Evolutionary conservation across 2,329 filamentous ascomycete species (phyloP).

Genomic region (Aspergillus sp.): DNA sequence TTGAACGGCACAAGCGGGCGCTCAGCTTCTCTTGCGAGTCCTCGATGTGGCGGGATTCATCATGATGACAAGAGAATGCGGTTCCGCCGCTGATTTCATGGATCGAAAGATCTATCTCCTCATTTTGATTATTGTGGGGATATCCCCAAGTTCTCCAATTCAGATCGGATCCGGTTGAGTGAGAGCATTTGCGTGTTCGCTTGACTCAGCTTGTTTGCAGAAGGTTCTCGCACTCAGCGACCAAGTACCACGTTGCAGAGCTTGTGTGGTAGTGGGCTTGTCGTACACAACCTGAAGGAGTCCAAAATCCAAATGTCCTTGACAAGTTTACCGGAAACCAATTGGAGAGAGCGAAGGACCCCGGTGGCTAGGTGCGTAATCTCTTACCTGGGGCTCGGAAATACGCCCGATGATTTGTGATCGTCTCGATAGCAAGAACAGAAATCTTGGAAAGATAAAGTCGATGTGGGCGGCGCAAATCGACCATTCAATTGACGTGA

Average conservation of each 20-base stretch:
- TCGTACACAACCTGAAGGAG: background rate
- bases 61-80: background rate
- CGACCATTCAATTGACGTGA: slow-evolving; percentile 7
- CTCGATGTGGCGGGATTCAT: background rate
- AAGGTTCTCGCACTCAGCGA: too few relatives aligned
- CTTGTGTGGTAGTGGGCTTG: background rate
- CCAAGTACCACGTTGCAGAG: background rate
- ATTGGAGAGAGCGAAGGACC: background rate
- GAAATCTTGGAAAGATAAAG: background rate
- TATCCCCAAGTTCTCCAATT: background rate
- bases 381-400: background rate
- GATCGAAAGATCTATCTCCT: background rate
- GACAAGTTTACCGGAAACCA: background rate
- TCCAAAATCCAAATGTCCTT: background rate
- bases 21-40: background rate
- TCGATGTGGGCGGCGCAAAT: background rate
- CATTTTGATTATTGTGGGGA: background rate
- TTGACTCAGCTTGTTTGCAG: too few relatives aligned
- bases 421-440: background rate
- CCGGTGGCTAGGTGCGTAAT: background rate
- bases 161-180: too few relatives aligned
- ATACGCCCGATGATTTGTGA: background rate
- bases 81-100: background rate
- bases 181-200: too few relatives aligned
- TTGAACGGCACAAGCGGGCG: background rate